These are phyloP conservation scores for Taphrina flavorubra DNA, from an alignment of 1,139 yeast genomes.

Conservation along the genomic window DNA sequence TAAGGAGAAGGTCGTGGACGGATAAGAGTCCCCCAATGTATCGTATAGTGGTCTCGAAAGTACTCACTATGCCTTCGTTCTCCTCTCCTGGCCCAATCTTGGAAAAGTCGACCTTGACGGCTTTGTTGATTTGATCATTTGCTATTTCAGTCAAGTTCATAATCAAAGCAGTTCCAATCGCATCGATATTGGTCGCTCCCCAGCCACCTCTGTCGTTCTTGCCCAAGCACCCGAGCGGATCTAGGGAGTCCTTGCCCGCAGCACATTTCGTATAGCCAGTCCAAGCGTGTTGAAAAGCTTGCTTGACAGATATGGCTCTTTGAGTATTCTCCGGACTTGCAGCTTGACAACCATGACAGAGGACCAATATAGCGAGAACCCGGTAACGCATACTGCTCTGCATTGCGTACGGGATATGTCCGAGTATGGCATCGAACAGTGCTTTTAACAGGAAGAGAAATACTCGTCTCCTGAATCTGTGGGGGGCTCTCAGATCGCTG, in stretches of 20 bases:
- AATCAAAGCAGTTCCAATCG: constrained; percentile 14
- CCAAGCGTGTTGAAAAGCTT: constrained; percentile 21
- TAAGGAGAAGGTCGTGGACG: constrained; percentile 68
- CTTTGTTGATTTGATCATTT: constrained; percentile 3
- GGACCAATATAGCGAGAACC: neutral
- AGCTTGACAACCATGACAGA: constrained; percentile 2
- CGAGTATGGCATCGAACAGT: too few species aligned
- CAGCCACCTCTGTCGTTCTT: constrained; percentile 19
- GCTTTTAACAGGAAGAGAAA: neutral
- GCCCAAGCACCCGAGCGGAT: constrained; percentile 5
- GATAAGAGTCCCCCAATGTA: constrained; percentile 90
- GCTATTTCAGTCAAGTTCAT: constrained; percentile 23
- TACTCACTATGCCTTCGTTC: constrained; percentile 72
- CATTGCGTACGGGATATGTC: neutral
- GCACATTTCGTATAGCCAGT: constrained; percentile 15
- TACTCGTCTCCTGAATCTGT: neutral
- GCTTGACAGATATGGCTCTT: constrained; percentile 5
- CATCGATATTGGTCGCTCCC: constrained; percentile 28
- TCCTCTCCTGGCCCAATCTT: constrained; percentile 48
- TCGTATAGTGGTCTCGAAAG: constrained; percentile 89
- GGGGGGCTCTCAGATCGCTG: neutral
- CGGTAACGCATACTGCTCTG: neutral
- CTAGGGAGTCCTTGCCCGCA: constrained; percentile 4
- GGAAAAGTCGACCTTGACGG: constrained; percentile 59
- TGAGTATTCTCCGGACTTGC: neutral